Base-by-base conservation (phyloP, 371 early-diverging fungal species). In the Lichtheimia corymbifera region DNA sequence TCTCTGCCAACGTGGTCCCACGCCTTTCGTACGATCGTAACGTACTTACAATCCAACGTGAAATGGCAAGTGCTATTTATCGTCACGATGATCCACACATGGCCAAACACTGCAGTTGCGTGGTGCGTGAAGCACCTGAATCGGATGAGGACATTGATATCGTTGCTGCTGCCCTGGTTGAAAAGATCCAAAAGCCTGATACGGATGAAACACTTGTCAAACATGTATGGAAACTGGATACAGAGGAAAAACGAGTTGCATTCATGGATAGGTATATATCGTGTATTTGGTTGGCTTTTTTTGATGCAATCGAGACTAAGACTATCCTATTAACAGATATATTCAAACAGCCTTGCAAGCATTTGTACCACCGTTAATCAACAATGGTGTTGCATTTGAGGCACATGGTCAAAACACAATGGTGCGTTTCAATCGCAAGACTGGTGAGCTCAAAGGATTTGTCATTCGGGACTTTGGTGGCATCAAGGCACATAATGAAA, bases 391-490 rank as follows among this genome's bases (percentile, higher is more conserved):
- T 63, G 84, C 89, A 1, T 90, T 88, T 62, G 91, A 90, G 66
- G 82, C 88, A 5, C 91, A 91, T 62, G 83, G 82, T 7, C 91
- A 91, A 63, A 91, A 91, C 65, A 83, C 77, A 17, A 62, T 89
- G 58, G 79, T 87, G 35, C 77, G 89, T 12, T 82, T 90, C 53
- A 82, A 83, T 59, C 63, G 73, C 18, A 68, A 76, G 44, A 81
- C 86, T 4, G 84, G 86, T 28, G 62, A 77, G 53, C 69, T 90
- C 12, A 71, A 71, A 55, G 90, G 90, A 9, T 89, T 91, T 66
- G 75, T 85, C n/a, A 79, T 86, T 49, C 85, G 91, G 49, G 91
- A 91, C 67, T 91, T 87, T 79, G 91, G 91, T 65, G 91, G 91
- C 28, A 70, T 89, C 43, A 86, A 81, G 67, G 80, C 80, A 13